These are phyloP conservation scores for Trypethelium eluteriae DNA, from an alignment of 495 filamentous ascomycete genomes.

Conservation along the genomic window DNA sequence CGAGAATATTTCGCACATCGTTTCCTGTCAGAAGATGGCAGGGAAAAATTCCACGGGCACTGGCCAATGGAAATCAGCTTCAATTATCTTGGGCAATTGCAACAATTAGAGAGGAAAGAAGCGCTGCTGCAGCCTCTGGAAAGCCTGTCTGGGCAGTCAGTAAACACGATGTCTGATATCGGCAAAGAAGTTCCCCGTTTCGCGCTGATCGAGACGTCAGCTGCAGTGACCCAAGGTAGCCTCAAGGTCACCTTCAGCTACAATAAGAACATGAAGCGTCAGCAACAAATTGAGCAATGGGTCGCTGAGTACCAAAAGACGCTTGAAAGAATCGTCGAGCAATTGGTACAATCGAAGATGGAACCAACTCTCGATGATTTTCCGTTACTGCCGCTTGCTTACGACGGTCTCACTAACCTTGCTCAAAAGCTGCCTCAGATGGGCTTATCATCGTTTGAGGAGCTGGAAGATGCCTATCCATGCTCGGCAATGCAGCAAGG, in stretches of 20 bases:
- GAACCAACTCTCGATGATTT: constrained; percentile 54
- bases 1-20: constrained; percentile 36
- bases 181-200: constrained; percentile 50
- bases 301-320: constrained; percentile 50
- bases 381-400: constrained; percentile 55
- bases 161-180: constrained; percentile 42
- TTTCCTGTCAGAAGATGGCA: constrained; percentile 41
- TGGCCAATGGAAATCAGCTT: constrained; percentile 65
- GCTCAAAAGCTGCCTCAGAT: constrained; percentile 26
- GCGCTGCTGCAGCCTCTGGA: constrained; percentile 53
- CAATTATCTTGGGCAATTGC: constrained; percentile 59
- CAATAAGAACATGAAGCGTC: constrained; percentile 53
- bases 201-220: constrained; percentile 58
- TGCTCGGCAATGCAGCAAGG: constrained; percentile 62
- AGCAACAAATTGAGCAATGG: constrained; percentile 51
- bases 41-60: constrained; percentile 39
- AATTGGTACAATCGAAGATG: constrained; percentile 43
- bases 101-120: constrained; percentile 54
- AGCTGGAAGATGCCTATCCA: constrained; percentile 58
- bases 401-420: constrained; percentile 45
- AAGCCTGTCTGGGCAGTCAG: constrained; percentile 24
- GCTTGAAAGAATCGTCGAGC: constrained; percentile 44
- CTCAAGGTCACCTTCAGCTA: constrained; percentile 59
- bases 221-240: constrained; percentile 51
- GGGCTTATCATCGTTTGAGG: constrained; percentile 38